Conservation (phyloP, 2,329 filamentous ascomycete species). For the Penicillium olsonii region DNA sequence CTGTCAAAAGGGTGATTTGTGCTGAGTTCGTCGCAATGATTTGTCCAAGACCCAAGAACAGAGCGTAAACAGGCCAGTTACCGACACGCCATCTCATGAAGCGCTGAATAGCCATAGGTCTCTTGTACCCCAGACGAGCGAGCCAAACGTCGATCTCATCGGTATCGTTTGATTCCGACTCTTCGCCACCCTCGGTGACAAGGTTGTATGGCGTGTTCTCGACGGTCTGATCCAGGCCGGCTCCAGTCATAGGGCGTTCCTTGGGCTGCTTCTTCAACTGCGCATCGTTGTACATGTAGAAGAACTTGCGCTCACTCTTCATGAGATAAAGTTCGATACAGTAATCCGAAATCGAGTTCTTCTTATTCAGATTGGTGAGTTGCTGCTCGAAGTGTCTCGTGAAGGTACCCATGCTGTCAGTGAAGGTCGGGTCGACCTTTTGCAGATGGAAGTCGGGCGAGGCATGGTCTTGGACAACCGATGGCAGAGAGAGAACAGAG, state of each 20-base stretch:
- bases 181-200: slow-evolving; percentile 22
- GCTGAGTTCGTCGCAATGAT: slow-evolving; percentile 67
- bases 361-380: slow-evolving; percentile 56
- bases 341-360: slow-evolving; percentile 58
- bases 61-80: slow-evolving; percentile 65
- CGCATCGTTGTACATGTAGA: slow-evolving; percentile 58
- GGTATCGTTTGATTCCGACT: slow-evolving; percentile 39
- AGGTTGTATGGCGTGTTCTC: slow-evolving; percentile 35
- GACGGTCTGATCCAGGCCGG: slow-evolving; percentile 40
- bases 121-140: slow-evolving; percentile 50
- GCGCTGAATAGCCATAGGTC: slow-evolving; percentile 58
- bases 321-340: slow-evolving; percentile 67
- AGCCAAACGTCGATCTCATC: slow-evolving; percentile 35
- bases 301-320: slow-evolving; percentile 69
- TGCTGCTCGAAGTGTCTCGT: slow-evolving; percentile 59
- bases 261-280: slow-evolving; percentile 54
- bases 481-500: slow-evolving; percentile 57
- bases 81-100: slow-evolving; percentile 58
- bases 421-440: slow-evolving; percentile 68
- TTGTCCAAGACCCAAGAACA: slow-evolving; percentile 63
- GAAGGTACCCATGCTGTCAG: slow-evolving; percentile 63
- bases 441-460: slow-evolving; percentile 64
- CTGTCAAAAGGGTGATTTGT: slow-evolving; percentile 66
- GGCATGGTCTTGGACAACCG: slow-evolving; percentile 56
- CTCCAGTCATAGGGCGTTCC: slow-evolving; percentile 36